Evolutionary conservation across 805 yeast species (phyloP).

Genomic region (Tetrapisispora nanseiensis): DNA sequence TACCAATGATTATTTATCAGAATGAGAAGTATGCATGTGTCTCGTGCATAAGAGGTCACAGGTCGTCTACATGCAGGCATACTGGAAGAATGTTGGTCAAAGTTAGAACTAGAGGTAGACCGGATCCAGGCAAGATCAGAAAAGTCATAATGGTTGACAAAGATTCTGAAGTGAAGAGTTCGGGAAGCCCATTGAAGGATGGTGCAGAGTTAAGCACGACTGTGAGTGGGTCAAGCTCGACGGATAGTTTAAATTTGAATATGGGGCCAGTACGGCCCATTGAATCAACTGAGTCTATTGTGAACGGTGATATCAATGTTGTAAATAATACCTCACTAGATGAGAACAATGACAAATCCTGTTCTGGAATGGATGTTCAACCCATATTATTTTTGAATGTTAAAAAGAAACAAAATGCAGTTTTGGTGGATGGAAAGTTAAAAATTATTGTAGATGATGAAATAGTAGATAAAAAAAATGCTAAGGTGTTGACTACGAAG

Average conservation of each 20-base stretch:
- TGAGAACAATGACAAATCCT: conserved; percentile 4
- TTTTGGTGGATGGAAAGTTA: conserved; percentile 22
- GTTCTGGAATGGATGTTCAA: conserved; percentile 21
- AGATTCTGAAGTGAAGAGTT: conserved; percentile 15
- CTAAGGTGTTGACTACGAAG: too few relatives aligned
- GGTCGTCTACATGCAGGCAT: conserved; percentile 82
- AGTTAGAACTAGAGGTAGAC: conserved; percentile 86
- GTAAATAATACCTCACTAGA: conserved; percentile 3
- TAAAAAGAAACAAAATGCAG: conserved; percentile 20
- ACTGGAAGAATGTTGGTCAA: conserved; percentile 69
- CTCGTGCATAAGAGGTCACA: conserved; percentile 85
- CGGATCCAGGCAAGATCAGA: conserved; percentile 41
- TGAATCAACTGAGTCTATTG: too few relatives aligned
- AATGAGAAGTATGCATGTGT: conserved; percentile 76
- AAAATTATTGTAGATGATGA: conserved; percentile 18
- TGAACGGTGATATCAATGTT: conserved; percentile 6
- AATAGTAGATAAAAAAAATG: neutral
- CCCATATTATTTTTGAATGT: conserved; percentile 24
- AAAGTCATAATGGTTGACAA: conserved; percentile 27
- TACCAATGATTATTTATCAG: conserved; percentile 62
- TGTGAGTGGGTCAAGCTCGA: too few relatives aligned
- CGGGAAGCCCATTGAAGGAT: too few relatives aligned
- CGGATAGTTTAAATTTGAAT: too few relatives aligned
- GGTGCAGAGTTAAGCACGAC: too few relatives aligned
- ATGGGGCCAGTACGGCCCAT: too few relatives aligned